Evolutionary conservation across 768 basidiomycete species (phyloP).

Genomic region (Boletus reticuloceps): DNA sequence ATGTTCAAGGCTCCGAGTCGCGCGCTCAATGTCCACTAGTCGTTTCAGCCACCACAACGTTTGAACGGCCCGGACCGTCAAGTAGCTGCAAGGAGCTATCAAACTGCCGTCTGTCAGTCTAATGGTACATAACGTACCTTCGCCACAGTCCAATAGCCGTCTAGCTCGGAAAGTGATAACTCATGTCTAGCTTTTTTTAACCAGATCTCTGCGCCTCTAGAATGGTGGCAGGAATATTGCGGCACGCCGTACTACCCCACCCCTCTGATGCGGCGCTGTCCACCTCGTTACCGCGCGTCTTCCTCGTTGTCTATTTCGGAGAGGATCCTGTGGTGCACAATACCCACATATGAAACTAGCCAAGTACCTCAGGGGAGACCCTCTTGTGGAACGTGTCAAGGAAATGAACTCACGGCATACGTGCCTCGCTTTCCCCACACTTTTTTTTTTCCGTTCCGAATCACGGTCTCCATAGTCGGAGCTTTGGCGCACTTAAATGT

Average conservation of each 20-base stretch:
- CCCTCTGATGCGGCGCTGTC: neutral
- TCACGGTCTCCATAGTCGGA: conserved; percentile 2
- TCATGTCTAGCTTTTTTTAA: neutral
- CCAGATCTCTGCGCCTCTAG: conserved; percentile 11
- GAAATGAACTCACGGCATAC: neutral
- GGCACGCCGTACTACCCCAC: conserved; percentile 4
- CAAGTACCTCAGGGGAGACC: neutral
- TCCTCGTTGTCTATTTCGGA: conserved; percentile 13
- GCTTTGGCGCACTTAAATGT: neutral
- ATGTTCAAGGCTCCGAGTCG: too few relatives aligned
- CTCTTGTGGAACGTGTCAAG: neutral
- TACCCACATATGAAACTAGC: conserved; percentile 1
- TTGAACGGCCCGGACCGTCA: too few relatives aligned
- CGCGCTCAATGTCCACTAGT: too few relatives aligned
- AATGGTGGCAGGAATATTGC: conserved; percentile 9
- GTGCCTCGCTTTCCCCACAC: conserved; percentile 11
- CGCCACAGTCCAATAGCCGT: conserved; percentile 15
- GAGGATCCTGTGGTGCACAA: neutral
- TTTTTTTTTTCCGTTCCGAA: neutral
- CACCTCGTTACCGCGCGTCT: neutral
- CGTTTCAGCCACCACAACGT: neutral
- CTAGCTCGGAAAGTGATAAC: neutral
- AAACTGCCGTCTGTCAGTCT: neutral
- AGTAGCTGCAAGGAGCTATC: neutral
- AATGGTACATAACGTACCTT: conserved; percentile 8